phyloP scores from a whole-genome alignment of 106 monocot species.

The Allium fistulosum region DNA sequence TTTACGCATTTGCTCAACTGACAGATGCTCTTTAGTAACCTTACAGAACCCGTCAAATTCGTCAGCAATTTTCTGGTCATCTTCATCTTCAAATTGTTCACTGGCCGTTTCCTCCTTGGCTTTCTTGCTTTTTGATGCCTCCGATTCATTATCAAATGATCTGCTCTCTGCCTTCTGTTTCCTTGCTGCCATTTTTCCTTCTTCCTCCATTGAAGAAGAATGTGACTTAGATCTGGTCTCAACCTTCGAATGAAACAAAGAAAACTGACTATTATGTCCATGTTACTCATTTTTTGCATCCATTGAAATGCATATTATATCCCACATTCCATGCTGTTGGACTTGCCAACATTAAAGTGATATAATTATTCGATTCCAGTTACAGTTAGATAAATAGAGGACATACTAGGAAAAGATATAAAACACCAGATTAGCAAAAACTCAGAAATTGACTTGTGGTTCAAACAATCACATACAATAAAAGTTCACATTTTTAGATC shows the following conservation, averaged over 20 bases:
- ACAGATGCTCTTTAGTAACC: conserved; percentile 35
- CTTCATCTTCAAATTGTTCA: conserved; percentile 11
- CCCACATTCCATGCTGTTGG: no score
- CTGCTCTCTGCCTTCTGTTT: conserved; percentile 44
- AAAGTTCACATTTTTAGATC: no score
- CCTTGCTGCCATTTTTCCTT: conserved; percentile 40
- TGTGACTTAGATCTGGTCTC: conserved; percentile 53
- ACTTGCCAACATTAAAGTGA: no score
- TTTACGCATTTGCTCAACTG: conserved; percentile 44
- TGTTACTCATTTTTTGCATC: no score
- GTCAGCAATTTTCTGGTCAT: background rate
- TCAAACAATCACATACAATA: no score
- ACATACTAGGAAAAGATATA: no score
- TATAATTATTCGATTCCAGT: no score
- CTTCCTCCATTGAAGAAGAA: conserved; percentile 20
- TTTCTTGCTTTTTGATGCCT: conserved; percentile 35
- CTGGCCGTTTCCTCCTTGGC: conserved; percentile 19
- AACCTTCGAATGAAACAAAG: conserved; percentile 26
- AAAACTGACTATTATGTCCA: background rate
- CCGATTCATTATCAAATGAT: conserved; percentile 20
- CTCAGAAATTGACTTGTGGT: no score
- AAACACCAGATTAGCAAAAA: no score
- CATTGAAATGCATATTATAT: no score
- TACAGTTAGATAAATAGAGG: no score
- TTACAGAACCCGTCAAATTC: conserved; percentile 77